These are phyloP conservation scores for Galerina marginata DNA, from an alignment of 768 basidiomycete species.

Conservation along the genomic window DNA sequence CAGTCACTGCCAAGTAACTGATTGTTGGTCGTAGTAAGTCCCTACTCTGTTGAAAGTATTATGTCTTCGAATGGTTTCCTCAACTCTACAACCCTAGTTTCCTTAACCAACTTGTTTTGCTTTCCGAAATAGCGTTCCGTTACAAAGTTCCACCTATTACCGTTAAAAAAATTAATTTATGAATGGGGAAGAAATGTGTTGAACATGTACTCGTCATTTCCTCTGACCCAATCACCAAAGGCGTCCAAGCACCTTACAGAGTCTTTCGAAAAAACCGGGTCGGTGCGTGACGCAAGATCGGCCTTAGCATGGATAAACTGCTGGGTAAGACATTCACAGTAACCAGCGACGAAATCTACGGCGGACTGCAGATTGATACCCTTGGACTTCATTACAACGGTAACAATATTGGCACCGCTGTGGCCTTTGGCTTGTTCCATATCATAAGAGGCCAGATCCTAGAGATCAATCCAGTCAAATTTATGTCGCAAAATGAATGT, in stretches of 20 bases:
- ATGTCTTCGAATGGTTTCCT: constrained; percentile 2
- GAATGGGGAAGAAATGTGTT: too few species aligned
- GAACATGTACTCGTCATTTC: constrained; percentile 4
- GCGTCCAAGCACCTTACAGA: constrained; percentile 4
- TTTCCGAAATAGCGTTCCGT: constrained; percentile 12
- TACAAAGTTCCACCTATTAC: constrained; percentile 6
- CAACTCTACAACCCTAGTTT: constrained; percentile 7
- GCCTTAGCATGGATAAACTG: constrained; percentile 4
- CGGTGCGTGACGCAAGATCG: not conserved
- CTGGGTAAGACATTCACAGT: constrained; percentile 4
- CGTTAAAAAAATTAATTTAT: too few species aligned
- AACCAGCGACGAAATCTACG: constrained; percentile 8
- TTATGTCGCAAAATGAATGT: too few species aligned
- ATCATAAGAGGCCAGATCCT: constrained; percentile 11
- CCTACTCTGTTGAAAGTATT: not conserved
- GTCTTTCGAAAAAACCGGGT: constrained; percentile 5
- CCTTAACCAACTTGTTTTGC: constrained; percentile 2
- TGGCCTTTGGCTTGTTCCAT: constrained; percentile 16
- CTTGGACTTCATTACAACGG: constrained; percentile 12
- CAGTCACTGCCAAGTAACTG: too few species aligned
- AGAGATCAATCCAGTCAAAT: not conserved
- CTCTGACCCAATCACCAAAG: constrained; percentile 10
- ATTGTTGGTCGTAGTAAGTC: too few species aligned
- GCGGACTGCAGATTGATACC: constrained; percentile 8
- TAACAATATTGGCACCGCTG: constrained; percentile 9